These are phyloP conservation scores for Ormosia semicastrata DNA, from an alignment of 306 rosid species.

Conservation along the genomic window DNA sequence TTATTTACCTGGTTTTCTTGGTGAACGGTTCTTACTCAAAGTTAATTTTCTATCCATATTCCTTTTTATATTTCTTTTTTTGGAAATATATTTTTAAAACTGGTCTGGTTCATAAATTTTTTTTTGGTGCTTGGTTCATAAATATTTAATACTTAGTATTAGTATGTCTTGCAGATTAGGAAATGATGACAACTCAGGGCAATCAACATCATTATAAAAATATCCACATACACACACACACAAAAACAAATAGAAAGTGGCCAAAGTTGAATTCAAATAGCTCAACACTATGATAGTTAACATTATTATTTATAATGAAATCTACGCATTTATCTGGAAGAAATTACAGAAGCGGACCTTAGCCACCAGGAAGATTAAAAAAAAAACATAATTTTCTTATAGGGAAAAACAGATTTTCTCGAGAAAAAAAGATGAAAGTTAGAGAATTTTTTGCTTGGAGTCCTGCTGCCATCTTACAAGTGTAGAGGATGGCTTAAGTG, in stretches of 20 bases:
- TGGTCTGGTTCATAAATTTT: neutral
- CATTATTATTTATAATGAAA: too few species aligned
- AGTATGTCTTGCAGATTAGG: slow-evolving; percentile 63
- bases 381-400: too few species aligned
- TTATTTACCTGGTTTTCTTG: neutral
- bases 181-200: slow-evolving; percentile 59
- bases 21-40: neutral
- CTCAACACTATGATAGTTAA: too few species aligned
- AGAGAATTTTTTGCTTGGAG: slow-evolving; percentile 37
- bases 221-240: too few species aligned
- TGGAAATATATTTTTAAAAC: neutral
- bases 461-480: slow-evolving; percentile 32
- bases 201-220: slow-evolving; percentile 80
- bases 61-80: neutral
- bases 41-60: neutral
- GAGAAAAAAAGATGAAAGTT: too few species aligned
- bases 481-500: slow-evolving; percentile 33
- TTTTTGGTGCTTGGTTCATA: too few species aligned
- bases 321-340: too few species aligned
- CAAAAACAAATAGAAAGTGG: too few species aligned
- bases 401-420: too few species aligned
- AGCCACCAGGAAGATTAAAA: too few species aligned
- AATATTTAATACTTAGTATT: neutral
- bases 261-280: too few species aligned
- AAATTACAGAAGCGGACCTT: too few species aligned